phyloP scores from a whole-genome alignment of 192 early-diverging fungal genomes.

The Coemansia nantahalensis region DNA sequence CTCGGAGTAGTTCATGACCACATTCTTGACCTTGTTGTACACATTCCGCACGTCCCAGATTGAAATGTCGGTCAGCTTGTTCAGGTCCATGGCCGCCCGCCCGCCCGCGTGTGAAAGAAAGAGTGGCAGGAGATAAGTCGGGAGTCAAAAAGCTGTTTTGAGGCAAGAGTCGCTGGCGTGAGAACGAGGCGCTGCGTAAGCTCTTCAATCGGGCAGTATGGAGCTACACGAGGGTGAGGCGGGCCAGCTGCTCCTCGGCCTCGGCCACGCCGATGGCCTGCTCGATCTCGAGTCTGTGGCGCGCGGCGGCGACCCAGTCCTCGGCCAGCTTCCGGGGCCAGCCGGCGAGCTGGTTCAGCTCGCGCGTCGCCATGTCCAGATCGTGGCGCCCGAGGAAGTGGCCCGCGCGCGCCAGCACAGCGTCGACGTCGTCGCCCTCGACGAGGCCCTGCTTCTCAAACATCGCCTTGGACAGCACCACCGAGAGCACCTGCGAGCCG shows the following conservation, averaged over 20 bases:
- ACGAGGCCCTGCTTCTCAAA: constrained; percentile 86
- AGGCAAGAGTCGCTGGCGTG: too few relatives aligned
- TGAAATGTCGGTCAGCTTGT: constrained; percentile 54
- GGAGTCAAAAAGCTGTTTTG: too few relatives aligned
- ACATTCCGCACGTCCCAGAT: constrained; percentile 61
- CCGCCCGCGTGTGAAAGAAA: too few relatives aligned
- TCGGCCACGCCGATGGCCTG: constrained; percentile 79
- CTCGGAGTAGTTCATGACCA: constrained; percentile 91
- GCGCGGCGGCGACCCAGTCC: constrained; percentile 85
- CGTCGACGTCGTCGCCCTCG: constrained; percentile 81
- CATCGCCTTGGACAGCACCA: constrained; percentile 69
- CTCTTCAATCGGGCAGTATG: background rate
- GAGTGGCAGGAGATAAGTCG: too few relatives aligned
- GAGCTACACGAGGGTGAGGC: constrained; percentile 28
- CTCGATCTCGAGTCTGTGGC: constrained; percentile 80
- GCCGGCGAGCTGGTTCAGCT: constrained; percentile 89
- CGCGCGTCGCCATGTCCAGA: constrained; percentile 82
- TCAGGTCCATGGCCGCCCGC: constrained; percentile 28
- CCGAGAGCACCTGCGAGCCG: constrained; percentile 74
- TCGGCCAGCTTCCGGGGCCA: constrained; percentile 83
- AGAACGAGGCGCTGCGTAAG: too few relatives aligned
- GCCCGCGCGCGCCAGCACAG: constrained; percentile 74
- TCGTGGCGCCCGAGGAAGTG: constrained; percentile 74
- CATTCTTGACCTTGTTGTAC: constrained; percentile 73
- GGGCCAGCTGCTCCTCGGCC: constrained; percentile 48